Base-by-base conservation (phyloP, 2,329 filamentous ascomycete genomes). In the Colletotrichum noveboracense region DNA sequence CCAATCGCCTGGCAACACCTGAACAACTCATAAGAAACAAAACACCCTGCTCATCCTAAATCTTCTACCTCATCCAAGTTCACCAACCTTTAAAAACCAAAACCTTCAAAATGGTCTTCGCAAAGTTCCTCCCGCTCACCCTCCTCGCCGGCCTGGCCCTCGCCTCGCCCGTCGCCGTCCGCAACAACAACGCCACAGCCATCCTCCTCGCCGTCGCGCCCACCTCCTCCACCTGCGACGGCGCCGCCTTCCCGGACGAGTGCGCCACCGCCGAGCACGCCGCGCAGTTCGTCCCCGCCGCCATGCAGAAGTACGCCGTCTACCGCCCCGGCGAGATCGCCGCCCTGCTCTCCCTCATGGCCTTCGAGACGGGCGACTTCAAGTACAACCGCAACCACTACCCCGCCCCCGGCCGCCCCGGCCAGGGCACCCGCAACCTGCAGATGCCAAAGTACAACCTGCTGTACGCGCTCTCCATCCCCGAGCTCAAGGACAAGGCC, bases 341-440 rank as follows among this genome's bases (percentile, higher is more conserved):
- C 8, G 94, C 93, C 26, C 83, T 96, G 18, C 81, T 97, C 58
- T 88, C 92, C 14, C 87, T 95, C 80, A 93, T 95, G 86, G 91
- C 93, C 13, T 93, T 92, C 81, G 95, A 97, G 86, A 92, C 91
- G 3, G 91, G 73, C 26, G 88, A 93, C 77, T 94, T 96, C 85
- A 88, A 90, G 80, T 96, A 91, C 89, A 94, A 93, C 84, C 89
- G 88, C 83, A 95, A 96, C 84, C 86, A 92, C 79, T 78, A 69
- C 38, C 85, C 86, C 77, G 32, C 38, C 7, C 72, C 72, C 2
- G 89, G 88, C n/a, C 81, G 85, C 0, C 88, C 93, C 0, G 94
- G 94, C 10, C 93, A 96, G 82, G 94, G 94, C 28, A 96, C 94
- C 3, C 86, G 85, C 76, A 90, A 90, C 82, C 89, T 91, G 88